Base-by-base conservation (phyloP, 2,329 filamentous ascomycete species). In the Alternaria sp. region DNA sequence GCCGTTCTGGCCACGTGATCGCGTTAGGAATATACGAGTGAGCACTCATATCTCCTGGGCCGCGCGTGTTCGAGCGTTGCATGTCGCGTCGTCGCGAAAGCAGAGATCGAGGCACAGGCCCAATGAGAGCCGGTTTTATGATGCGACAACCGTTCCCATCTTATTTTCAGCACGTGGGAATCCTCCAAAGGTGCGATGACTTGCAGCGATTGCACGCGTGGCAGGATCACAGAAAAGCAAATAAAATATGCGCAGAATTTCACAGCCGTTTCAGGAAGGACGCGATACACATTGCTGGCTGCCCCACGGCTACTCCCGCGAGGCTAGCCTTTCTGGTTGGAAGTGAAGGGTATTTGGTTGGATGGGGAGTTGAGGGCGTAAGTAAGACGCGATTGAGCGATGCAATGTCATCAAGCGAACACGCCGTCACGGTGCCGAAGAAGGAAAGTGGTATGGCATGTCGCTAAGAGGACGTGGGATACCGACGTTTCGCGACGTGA, bases 291-390 rank as follows among this genome's bases (percentile, higher is more conserved):
- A 57, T 50, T 47, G 15, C 21, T 54, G 8, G 23, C 21, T 55
- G 66, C 61, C 62, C 66, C 61, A 66, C 70, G 72, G 72, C 43
- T 67, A 57, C 68, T 72, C 72, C 72, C 72, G 72, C 43, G 28
- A 47, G 52, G 40, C 67, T 73, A 73, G 54, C 66, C 65, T 25
- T 51, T 56, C 66, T 56, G 43, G 61, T 44, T 30, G 19, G 57
- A 11, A 40, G 47, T 28, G 12, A 17, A 17, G 40, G 17, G 43
- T 36, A 21, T 23, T 9, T 49, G 23, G 49, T 40, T 28, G 50
- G 40, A 57, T 26, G 28, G 17, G 45, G 17, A 21, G 52, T 23
- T 44, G 45, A 26, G 26, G 40, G n/a, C 7, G 43, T 15, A 40
- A 26, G 43, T 19, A 40, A 26, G 25, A 54, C 55, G 44, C 19